A percentile compares a stretch with the other conserved stretches of the same genome.
phyloP scores from a whole-genome alignment of 306 rosid genomes.

The Acacia melanoxylon region DNA sequence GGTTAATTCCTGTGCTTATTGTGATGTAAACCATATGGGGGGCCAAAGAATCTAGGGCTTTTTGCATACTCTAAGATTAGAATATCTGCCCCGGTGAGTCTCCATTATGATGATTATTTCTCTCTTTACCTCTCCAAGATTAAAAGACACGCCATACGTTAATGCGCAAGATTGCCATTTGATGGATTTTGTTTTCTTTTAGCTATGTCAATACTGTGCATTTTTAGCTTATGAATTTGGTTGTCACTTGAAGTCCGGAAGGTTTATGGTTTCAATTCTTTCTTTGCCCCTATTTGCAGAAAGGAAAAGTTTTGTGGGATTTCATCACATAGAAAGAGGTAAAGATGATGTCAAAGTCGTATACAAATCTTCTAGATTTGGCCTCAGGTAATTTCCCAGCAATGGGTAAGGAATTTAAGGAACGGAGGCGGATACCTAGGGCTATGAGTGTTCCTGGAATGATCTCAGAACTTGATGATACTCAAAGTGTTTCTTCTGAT shows the following conservation, averaged over 20 bases:
- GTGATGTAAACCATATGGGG: constrained; percentile 33
- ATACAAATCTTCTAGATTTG: constrained; percentile 78
- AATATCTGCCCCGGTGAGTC: constrained; percentile 27
- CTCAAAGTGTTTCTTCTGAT: constrained; percentile 68
- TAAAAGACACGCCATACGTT: not conserved
- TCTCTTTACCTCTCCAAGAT: not conserved
- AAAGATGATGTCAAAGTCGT: constrained; percentile 78
- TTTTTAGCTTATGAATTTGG: constrained; percentile 24
- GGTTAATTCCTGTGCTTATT: constrained; percentile 25
- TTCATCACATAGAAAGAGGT: constrained; percentile 32
- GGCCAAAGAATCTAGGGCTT: constrained; percentile 49
- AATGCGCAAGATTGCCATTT: constrained; percentile 30
- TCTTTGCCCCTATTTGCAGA: constrained; percentile 29
- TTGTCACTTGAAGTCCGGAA: constrained; percentile 3
- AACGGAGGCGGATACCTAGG: constrained; percentile 59
- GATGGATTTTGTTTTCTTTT: constrained; percentile 16
- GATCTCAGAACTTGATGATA: constrained; percentile 66
- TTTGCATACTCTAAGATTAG: constrained; percentile 40
- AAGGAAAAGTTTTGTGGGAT: constrained; percentile 30
- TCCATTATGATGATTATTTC: constrained; percentile 29
- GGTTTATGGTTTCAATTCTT: constrained; percentile 3
- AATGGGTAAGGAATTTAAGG: constrained; percentile 46
- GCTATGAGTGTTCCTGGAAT: constrained; percentile 69
- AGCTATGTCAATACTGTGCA: constrained; percentile 14
- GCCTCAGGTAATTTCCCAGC: constrained; percentile 78